A percentile compares a stretch with the other conserved stretches of the same genome.
phyloP scores from a whole-genome alignment of 495 filamentous ascomycete genomes.

The Filosporella fistucella region DNA sequence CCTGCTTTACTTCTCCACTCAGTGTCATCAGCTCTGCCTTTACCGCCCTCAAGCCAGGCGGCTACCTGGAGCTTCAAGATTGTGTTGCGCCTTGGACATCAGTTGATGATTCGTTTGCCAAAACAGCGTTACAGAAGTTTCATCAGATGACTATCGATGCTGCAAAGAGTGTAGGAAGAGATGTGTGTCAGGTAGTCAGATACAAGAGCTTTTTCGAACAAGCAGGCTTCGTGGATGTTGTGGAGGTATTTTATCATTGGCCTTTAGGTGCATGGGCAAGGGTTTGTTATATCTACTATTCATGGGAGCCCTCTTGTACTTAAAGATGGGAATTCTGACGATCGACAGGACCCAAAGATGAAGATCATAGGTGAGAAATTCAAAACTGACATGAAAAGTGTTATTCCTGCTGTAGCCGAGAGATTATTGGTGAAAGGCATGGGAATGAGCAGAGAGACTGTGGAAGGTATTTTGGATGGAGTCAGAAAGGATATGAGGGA shows the following conservation, averaged over 20 bases:
- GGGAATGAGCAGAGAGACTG: conserved; percentile 40
- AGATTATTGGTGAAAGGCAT: no score
- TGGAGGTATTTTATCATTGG: conserved; percentile 42
- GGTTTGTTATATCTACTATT: no score
- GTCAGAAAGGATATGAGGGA: conserved; percentile 43
- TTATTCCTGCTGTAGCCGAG: no score
- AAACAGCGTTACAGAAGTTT: conserved; percentile 28
- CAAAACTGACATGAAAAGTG: no score
- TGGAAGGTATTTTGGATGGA: conserved; percentile 46
- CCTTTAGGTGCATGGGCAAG: conserved; percentile 46
- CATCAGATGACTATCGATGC: conserved; percentile 24
- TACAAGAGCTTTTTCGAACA: conserved; percentile 33
- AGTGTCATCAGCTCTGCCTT: conserved; percentile 34
- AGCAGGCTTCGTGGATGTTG: conserved; percentile 55
- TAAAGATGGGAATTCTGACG: no score
- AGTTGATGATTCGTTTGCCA: conserved; percentile 23
- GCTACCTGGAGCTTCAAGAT: conserved; percentile 44
- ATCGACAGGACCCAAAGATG: conserved; percentile 33
- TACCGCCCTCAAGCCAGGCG: conserved; percentile 39
- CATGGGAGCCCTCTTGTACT: no score
- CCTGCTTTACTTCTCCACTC: conserved; percentile 35
- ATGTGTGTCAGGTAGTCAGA: conserved; percentile 1
- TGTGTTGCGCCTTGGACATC: conserved; percentile 26
- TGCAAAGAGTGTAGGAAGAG: background rate
- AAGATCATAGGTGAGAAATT: conserved; percentile 42